These are phyloP conservation scores for Cymbidium sinense DNA, from an alignment of 106 monocot genomes.

Conservation along the genomic window DNA sequence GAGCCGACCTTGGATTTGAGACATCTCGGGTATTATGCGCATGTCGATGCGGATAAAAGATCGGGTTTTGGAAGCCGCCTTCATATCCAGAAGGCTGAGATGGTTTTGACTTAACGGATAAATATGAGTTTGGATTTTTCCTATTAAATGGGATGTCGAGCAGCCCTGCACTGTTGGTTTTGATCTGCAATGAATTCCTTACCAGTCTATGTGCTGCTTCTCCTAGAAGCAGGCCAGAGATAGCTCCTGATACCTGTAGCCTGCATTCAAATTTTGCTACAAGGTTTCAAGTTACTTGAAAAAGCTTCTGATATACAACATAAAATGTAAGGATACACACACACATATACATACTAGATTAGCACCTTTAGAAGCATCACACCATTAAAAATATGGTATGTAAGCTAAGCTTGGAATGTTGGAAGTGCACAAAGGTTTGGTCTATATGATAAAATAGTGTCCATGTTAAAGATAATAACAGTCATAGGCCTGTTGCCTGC, in stretches of 20 bases:
- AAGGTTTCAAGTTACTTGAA: constrained; percentile 1
- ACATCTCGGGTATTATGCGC: neutral
- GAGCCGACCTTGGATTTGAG: constrained; percentile 21
- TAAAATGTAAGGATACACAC: neutral
- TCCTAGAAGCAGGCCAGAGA: constrained; percentile 63
- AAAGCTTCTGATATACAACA: neutral
- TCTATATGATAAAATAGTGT: no score
- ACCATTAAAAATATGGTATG: neutral
- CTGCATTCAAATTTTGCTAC: constrained; percentile 30
- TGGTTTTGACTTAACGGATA: constrained; percentile 25
- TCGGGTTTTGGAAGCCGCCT: constrained; percentile 21
- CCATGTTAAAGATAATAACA: no score
- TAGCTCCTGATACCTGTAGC: constrained; percentile 66
- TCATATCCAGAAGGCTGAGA: constrained; percentile 47
- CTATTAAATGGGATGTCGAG: constrained; percentile 26
- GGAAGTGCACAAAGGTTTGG: no score
- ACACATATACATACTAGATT: neutral
- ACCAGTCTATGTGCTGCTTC: constrained; percentile 86
- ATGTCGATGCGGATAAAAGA: constrained; percentile 2
- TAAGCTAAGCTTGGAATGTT: neutral
- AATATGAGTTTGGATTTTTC: constrained; percentile 9
- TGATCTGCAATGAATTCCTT: constrained; percentile 70
- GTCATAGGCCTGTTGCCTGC: no score
- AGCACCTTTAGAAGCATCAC: neutral
- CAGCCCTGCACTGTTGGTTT: constrained; percentile 28